A percentile compares a stretch with the other conserved stretches of the same genome.
These are phyloP conservation scores for Peronospora belbahrii DNA, from an alignment of 352 stramenopile genomes.

Conservation along the genomic window DNA sequence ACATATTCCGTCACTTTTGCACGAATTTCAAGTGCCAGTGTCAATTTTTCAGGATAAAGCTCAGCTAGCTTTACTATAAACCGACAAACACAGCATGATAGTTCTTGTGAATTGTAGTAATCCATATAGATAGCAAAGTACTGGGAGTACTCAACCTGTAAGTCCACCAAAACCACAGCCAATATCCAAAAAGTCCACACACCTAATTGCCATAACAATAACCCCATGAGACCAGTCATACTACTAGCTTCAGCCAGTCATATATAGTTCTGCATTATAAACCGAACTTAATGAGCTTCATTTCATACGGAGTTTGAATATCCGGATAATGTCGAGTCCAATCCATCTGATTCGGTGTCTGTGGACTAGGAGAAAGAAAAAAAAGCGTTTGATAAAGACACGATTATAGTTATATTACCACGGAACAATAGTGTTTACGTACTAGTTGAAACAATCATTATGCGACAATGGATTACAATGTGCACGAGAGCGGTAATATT, in stretches of 20 bases:
- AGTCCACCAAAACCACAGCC: conserved; percentile 97
- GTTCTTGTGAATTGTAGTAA: neutral
- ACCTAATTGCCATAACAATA: neutral
- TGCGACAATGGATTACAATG: conserved; percentile 96
- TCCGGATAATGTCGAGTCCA: conserved; percentile 91
- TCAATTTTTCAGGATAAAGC: conserved; percentile 90
- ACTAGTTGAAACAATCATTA: conserved; percentile 95
- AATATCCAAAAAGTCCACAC: conserved; percentile 92
- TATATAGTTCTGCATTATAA: too few species aligned
- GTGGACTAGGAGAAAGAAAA: conserved; percentile 50
- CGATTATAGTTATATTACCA: too few species aligned
- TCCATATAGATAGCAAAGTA: too few species aligned
- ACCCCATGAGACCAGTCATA: too few species aligned
- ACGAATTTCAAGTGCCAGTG: conserved; percentile 96
- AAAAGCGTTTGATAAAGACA: too few species aligned
- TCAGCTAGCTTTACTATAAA: conserved; percentile 81
- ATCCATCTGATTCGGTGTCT: conserved; percentile 83
- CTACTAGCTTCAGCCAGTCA: too few species aligned
- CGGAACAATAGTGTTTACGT: too few species aligned
- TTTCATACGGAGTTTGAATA: conserved; percentile 60
- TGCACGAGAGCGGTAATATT: conserved; percentile 93
- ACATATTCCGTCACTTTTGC: conserved; percentile 93
- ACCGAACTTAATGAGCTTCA: too few species aligned
- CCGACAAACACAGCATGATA: neutral
- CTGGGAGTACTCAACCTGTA: conserved; percentile 44